Base-by-base conservation (phyloP, 129 eudicot species). In the Dittrichia graveolens region DNA sequence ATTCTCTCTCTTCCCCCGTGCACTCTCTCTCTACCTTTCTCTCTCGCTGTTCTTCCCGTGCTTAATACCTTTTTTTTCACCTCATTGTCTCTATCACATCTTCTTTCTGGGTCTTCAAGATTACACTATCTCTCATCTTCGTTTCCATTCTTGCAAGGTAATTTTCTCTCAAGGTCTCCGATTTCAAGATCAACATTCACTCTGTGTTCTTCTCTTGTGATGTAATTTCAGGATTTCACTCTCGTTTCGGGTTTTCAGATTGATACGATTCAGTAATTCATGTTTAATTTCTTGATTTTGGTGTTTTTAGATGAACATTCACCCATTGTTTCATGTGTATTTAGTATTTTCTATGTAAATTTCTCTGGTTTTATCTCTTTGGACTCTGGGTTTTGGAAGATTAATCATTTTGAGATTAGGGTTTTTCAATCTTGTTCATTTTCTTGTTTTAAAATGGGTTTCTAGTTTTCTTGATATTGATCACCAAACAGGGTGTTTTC, bases 1-100 rank as follows among this genome's bases (percentile, higher is more conserved):
- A 75, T 61, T 72, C 70, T 48, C 63, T 76, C 73, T 77, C 84
- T 71, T 79, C 79, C 56, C 78, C 83, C 71, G 41, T 80, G 43
- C 82, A 42, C 68, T 67, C 74, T 67, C 72, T 61, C 62, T 24
- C 61, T 37, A 1, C 44, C 49, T 7, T 8, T 60, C 61, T 74
- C 35, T 19, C 76, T 66, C 66, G 31, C 53, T 63, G 52, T 50
- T 35, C 13, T 19, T 19, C 41, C 31, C 31, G 31, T 24, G 31
- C 31, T 24, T 24, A 24, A 0, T 24, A 24, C 31, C 31, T 47
- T 8, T 39, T 6, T 49, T 37, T 18, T 68, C 49, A 56, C 46
- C 19, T n/a, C 46, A 35, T 31, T 31, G 16, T 71, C 67, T 39
- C 63, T 39, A 35, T 41, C 24, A 5, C 31, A 24, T 24, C 31